Evolutionary conservation across 169 alveolate species (phyloP), one percentile per base, ranked within the genome.

Genomic region (Perkinsus olseni): DNA sequence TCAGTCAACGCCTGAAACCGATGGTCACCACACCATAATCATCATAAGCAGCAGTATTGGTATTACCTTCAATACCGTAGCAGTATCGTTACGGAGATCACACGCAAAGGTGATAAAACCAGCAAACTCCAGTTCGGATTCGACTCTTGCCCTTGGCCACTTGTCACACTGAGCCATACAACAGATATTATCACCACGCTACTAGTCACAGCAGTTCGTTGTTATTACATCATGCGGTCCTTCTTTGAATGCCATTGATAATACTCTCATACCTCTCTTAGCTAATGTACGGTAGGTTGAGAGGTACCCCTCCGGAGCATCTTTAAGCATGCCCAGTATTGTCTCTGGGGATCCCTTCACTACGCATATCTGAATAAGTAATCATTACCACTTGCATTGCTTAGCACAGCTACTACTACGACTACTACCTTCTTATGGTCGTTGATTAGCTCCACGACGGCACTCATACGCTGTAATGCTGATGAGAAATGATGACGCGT

Each of bases 301-400:
- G 91, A 96, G 96, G 94, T 96, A 97, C 38, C 95, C 91, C 4
- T 93, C 93, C 0, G 98, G 98, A 11, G 96, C 95, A 90, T 96
- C 95, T 37, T 92, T 94, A n/a, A 96, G 93, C 74, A 96, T 94
- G 36, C 91, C 48, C 94, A 96, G 93, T 38, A 97, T 91, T 10
- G 94, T 95, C 93, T 96, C 98, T 74, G 98, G 98, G 37, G 98
- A 98, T 28, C 98, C 98, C 94, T 97, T 97, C 96, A 95, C 92
- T 96, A 92, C 50, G 96, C 96, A 94, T 62, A 62, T 62, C 82
- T 62, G 17, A 62, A n/a, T n/a, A n/a, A n/a, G n/a, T n/a, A 0
- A 62, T 21, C 34, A 62, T 6, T 62, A 62, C 37, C 34, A 62
- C 28, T 28, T 6, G 0, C 13, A 62, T 21, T 24, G 8, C 82